These are phyloP conservation scores for Nakazawaea ernobii DNA, from an alignment of 805 yeast species.

Conservation along the genomic window DNA sequence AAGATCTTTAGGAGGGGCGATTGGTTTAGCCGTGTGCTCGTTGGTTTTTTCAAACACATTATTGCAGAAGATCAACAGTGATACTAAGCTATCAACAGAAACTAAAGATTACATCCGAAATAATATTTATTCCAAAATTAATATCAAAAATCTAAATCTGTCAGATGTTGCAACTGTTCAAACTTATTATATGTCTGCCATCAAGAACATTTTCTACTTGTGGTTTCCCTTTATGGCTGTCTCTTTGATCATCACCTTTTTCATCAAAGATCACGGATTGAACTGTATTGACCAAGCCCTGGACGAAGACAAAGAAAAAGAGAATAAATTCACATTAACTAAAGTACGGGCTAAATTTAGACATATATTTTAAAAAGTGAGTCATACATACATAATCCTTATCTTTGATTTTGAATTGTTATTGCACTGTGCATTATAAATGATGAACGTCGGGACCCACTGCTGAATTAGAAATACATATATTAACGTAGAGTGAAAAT, in stretches of 20 bases:
- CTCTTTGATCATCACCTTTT: conserved; percentile 25
- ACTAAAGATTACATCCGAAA: conserved; percentile 18
- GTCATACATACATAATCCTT: too few relatives aligned
- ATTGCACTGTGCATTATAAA: too few relatives aligned
- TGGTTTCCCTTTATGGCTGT: conserved; percentile 30
- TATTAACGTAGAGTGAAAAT: too few relatives aligned
- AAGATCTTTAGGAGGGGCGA: conserved; percentile 59
- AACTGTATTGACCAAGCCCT: conserved; percentile 28
- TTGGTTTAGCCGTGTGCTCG: conserved; percentile 44
- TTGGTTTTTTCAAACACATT: conserved; percentile 23
- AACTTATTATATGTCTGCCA: conserved; percentile 27
- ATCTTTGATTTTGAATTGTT: too few relatives aligned
- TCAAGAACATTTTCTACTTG: conserved; percentile 29
- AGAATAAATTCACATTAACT: too few relatives aligned
- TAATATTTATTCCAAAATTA: conserved; percentile 23
- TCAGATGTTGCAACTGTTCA: conserved; percentile 21
- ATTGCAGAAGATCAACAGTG: conserved; percentile 11
- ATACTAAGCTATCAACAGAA: conserved; percentile 8
- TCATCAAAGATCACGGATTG: conserved; percentile 31
- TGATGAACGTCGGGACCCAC: too few relatives aligned
- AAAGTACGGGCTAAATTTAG: too few relatives aligned
- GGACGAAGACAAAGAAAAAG: neutral
- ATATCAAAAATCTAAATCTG: conserved; percentile 16
- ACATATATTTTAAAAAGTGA: too few relatives aligned
- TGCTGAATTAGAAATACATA: too few relatives aligned